Evolutionary conservation across 352 stramenopile species (phyloP), one percentile per base, ranked within the genome.

Genomic region (Halophytophthora batemanensis): DNA sequence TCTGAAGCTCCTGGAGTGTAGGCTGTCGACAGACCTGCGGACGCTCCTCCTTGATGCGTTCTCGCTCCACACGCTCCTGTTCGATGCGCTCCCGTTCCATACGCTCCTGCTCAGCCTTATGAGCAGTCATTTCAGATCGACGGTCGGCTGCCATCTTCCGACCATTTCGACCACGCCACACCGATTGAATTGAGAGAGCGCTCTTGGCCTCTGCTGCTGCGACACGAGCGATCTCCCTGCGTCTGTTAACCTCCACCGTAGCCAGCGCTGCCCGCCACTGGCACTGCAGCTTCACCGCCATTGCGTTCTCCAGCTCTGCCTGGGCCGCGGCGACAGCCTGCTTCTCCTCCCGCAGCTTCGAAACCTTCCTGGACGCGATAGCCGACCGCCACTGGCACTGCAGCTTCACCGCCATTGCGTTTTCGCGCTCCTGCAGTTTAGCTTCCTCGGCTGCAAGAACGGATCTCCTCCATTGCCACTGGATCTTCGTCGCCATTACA

Each of bases 1-100:
- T 55, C 37, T 80, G 63, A 29, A 83, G 63, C 31, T 83, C 72
- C 1, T 58, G 53, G 6, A 77, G 44, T 1, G 72, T 76, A n/a
- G 69, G 72, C 11, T 75, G 66, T 0, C 59, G 55, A 45, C 48
- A 36, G 7, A 65, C 15, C 35, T 56, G 39, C 2, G 50, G 22
- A 7, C 35, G 49, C 23, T 59, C 61, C 33, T 38, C n/a, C 33
- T 38, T 21, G 22, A 15, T 12, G 25, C 25, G 25, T 8, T 31
- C 4, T 4, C 4, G 4, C 25, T 31, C 25, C 4, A 8, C 25
- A 8, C 25, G 25, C 25, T 31, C 25, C 23, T 17, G n/a, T 14
- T 19, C 13, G 17, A 13, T 36, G 6, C 45, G 31, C 25, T 31
- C 25, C 25, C 25, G 25, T 8, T 31, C 25, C 4, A 31, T 31